Evolutionary conservation across 495 filamentous ascomycete genomes (phyloP).

Genomic region (Lineolata rhizophorae): DNA sequence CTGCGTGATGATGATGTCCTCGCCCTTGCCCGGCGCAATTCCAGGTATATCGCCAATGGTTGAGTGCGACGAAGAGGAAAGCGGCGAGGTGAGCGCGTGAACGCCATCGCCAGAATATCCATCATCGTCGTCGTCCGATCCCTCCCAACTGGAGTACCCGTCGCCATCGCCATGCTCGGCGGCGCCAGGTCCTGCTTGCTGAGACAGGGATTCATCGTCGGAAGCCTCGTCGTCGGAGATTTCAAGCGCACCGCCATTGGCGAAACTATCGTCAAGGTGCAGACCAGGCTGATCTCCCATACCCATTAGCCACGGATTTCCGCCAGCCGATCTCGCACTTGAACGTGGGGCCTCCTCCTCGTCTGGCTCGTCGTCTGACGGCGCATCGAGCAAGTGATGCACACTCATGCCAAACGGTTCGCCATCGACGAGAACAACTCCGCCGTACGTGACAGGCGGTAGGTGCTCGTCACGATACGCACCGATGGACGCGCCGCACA

Average conservation of each 20-base stretch:
- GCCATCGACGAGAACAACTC: slow-evolving; percentile 63
- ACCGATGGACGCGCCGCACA: slow-evolving; percentile 81
- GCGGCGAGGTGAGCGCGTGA: no score
- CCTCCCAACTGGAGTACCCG: slow-evolving; percentile 3
- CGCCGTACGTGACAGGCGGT: slow-evolving; percentile 76
- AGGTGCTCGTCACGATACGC: slow-evolving; percentile 68
- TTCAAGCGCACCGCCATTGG: slow-evolving; percentile 8
- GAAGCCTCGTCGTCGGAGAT: slow-evolving; percentile 12
- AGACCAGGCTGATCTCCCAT: slow-evolving; percentile 12
- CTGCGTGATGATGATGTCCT: slow-evolving; percentile 55
- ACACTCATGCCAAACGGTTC: slow-evolving; percentile 81
- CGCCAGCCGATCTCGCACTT: no score
- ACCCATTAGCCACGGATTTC: no score
- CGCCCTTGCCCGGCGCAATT: slow-evolving; percentile 34
- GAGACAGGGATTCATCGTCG: neutral
- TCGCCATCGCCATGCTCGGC: slow-evolving; percentile 9
- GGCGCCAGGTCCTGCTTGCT: no score
- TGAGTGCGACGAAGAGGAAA: neutral
- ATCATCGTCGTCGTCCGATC: slow-evolving; percentile 11
- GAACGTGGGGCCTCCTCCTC: slow-evolving; percentile 2
- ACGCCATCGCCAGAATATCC: no score
- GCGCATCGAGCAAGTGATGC: slow-evolving; percentile 82
- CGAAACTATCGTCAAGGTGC: slow-evolving; percentile 4
- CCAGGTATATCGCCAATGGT: slow-evolving; percentile 56
- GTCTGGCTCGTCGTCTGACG: slow-evolving; percentile 35